Evolutionary conservation across 2,329 filamentous ascomycete genomes (phyloP).

Genomic region (Pezicula carpinea): DNA sequence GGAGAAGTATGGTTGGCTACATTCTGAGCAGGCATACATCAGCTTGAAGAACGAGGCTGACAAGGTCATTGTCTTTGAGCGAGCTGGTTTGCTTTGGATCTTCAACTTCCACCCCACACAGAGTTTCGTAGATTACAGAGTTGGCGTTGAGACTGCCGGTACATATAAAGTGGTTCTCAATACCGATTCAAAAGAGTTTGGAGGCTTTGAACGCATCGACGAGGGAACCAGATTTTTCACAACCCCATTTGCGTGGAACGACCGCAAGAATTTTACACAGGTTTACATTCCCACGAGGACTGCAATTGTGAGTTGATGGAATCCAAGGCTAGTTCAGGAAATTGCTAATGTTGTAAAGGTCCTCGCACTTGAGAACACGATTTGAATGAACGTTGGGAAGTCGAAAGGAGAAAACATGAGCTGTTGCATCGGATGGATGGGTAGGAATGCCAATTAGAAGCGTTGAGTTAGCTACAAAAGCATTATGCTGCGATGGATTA

Average conservation of each 20-base stretch:
- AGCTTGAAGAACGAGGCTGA: conserved; percentile 90
- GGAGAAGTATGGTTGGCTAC: conserved; percentile 86
- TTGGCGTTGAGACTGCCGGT: conserved; percentile 79
- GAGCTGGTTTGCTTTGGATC: conserved; percentile 82
- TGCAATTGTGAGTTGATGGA: conserved; percentile 61
- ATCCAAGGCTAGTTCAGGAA: not conserved
- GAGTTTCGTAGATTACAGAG: conserved; percentile 88
- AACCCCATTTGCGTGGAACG: conserved; percentile 85
- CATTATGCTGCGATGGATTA: not conserved
- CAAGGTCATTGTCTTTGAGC: conserved; percentile 94
- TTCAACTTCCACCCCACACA: conserved; percentile 91
- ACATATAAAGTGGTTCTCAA: conserved; percentile 86
- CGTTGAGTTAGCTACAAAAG: not conserved
- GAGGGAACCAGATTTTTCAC: conserved; percentile 88
- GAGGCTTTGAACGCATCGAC: conserved; percentile 74
- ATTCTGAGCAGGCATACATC: conserved; percentile 80
- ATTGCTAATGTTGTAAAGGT: conserved; percentile 22
- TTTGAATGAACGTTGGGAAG: conserved; percentile 13
- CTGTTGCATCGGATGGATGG: too few species aligned
- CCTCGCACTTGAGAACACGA: conserved; percentile 31
- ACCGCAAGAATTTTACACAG: conserved; percentile 83
- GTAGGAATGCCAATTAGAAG: too few species aligned
- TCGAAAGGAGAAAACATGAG: not conserved
- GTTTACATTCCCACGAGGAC: conserved; percentile 83
- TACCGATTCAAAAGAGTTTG: conserved; percentile 71